phyloP scores from a whole-genome alignment of 2,329 filamentous ascomycete genomes.

The Pseudogymnoascus sp. region DNA sequence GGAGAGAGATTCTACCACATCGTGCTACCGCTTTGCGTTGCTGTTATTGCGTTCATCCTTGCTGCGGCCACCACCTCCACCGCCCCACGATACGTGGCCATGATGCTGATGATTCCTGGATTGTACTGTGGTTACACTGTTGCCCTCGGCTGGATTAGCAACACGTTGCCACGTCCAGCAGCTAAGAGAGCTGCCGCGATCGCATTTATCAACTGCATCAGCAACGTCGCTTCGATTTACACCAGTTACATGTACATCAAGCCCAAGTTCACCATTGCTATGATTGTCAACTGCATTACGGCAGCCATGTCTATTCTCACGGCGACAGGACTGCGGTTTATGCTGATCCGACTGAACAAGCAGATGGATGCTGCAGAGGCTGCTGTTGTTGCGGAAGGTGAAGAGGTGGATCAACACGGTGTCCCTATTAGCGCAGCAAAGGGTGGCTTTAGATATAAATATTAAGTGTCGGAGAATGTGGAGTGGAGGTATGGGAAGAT shows the following conservation, averaged over 20 bases:
- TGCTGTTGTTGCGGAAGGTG: constrained; percentile 40
- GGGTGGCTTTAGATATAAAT: constrained; percentile 11
- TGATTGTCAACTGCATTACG: constrained; percentile 62
- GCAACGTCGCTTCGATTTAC: constrained; percentile 64
- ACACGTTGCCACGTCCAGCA: constrained; percentile 66
- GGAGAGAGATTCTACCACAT: constrained; percentile 68
- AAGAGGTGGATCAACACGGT: constrained; percentile 9
- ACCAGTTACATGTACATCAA: constrained; percentile 61
- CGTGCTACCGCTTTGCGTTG: constrained; percentile 52
- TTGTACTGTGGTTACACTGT: constrained; percentile 63
- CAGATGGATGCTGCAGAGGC: constrained; percentile 59
- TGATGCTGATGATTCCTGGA: constrained; percentile 65
- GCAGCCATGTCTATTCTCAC: constrained; percentile 56
- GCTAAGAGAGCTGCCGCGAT: constrained; percentile 56
- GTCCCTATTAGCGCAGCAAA: constrained; percentile 13
- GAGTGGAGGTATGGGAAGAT: background rate
- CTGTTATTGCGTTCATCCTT: constrained; percentile 59
- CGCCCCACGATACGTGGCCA: constrained; percentile 59
- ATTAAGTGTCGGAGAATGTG: background rate
- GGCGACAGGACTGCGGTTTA: constrained; percentile 54
- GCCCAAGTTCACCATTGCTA: constrained; percentile 47
- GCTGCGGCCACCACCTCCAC: constrained; percentile 54
- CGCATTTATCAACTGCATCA: constrained; percentile 68
- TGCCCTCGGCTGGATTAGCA: constrained; percentile 66
- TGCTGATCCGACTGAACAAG: constrained; percentile 60